A percentile compares a stretch with the other conserved stretches of the same genome.
These are phyloP conservation scores for Komagataella mondaviorum DNA, from an alignment of 805 yeast species.

Conservation along the genomic window DNA sequence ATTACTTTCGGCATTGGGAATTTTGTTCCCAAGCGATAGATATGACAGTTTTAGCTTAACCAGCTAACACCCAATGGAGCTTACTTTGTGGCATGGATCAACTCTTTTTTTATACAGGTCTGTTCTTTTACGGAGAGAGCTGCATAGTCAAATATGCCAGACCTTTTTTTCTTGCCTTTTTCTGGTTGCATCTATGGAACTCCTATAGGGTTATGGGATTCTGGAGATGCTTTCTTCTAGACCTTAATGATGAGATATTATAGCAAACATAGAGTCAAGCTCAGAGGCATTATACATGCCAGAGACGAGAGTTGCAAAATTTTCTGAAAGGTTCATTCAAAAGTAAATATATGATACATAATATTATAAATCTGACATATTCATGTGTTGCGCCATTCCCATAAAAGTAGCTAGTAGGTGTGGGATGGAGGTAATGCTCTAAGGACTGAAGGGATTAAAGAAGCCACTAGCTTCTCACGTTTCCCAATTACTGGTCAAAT, in stretches of 20 bases:
- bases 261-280: conserved; percentile 86
- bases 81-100: conserved; percentile 34
- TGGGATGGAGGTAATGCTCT: background rate
- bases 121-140: conserved; percentile 15
- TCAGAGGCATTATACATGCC: conserved; percentile 39
- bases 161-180: conserved; percentile 14
- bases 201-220: background rate
- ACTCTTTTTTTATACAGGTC: conserved; percentile 13
- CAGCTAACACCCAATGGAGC: conserved; percentile 69
- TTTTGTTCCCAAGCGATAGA: conserved; percentile 41
- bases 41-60: conserved; percentile 45
- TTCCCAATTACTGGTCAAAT: conserved; percentile 19
- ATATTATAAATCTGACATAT: conserved; percentile 9
- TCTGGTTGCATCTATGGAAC: background rate
- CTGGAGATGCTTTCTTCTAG: background rate
- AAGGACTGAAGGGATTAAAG: background rate
- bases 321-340: conserved; percentile 3
- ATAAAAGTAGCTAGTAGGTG: background rate
- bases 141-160: conserved; percentile 62
- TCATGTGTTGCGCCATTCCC: background rate
- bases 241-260: conserved; percentile 52
- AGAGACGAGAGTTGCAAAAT: conserved; percentile 54
- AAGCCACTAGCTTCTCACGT: background rate
- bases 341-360: conserved; percentile 9
- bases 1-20: conserved; percentile 4